These are phyloP conservation scores for Gracilaria gracilis DNA, from an alignment of 23 red algal genomes.

Conservation along the genomic window DNA sequence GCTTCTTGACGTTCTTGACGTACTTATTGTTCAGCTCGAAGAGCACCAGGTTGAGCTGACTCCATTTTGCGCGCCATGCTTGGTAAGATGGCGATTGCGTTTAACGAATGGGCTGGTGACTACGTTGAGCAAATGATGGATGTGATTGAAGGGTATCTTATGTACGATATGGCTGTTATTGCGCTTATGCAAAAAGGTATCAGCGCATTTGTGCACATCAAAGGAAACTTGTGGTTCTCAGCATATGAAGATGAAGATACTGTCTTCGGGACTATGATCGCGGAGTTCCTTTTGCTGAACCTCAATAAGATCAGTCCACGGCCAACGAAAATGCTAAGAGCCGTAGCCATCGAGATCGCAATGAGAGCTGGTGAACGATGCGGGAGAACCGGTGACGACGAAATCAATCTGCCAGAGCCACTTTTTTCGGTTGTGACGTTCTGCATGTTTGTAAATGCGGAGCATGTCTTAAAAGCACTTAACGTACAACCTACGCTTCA, in stretches of 20 bases:
- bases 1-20: constrained; percentile 67
- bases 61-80: constrained; percentile 45
- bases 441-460: constrained; percentile 31
- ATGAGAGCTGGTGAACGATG: constrained; percentile 22
- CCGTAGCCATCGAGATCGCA: constrained; percentile 17
- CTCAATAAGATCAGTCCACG: constrained; percentile 7
- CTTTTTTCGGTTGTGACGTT: constrained; percentile 52
- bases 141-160: constrained; percentile 46
- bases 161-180: constrained; percentile 45
- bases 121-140: constrained; percentile 63
- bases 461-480: constrained; percentile 19
- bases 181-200: constrained; percentile 23
- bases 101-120: constrained; percentile 56
- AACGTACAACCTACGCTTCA: constrained; percentile 38
- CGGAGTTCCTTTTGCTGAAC: constrained; percentile 42
- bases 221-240: constrained; percentile 29
- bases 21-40: constrained; percentile 53
- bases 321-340: background rate
- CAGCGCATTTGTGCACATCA: constrained; percentile 42
- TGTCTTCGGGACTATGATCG: constrained; percentile 58
- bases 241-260: constrained; percentile 56
- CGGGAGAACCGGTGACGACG: constrained; percentile 15
- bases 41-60: constrained; percentile 36
- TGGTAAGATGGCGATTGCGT: constrained; percentile 40
- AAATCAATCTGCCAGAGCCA: constrained; percentile 24